A percentile compares a stretch with the other conserved stretches of the same genome.
Conservation (phyloP, 768 basidiomycete genomes). For the Collybia sordida region DNA sequence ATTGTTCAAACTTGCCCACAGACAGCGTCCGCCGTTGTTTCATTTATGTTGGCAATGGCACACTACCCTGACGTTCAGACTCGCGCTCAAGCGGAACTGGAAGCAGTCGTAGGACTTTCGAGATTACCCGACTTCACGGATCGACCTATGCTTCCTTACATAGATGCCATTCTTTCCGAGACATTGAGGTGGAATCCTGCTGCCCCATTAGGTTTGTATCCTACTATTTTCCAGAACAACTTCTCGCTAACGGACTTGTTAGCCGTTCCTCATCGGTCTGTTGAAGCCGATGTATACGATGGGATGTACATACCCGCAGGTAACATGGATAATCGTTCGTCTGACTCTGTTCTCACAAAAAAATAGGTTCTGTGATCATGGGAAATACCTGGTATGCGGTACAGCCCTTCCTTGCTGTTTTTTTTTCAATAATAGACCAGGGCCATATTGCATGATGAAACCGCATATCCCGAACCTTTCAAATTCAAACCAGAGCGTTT, state of each 20-base stretch:
- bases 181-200: constrained; percentile 15
- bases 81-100: constrained; percentile 21
- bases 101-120: constrained; percentile 21
- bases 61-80: constrained; percentile 10
- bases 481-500: constrained; percentile 21
- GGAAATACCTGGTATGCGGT: not conserved
- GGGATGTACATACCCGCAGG: constrained; percentile 1
- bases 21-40: constrained; percentile 2
- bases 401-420: not conserved
- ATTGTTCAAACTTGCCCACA: not conserved
- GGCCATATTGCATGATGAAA: constrained; percentile 15
- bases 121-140: constrained; percentile 23
- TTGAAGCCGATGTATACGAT: constrained; percentile 1
- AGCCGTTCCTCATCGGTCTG: constrained; percentile 3
- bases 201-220: constrained; percentile 13
- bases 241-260: too few relatives aligned
- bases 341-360: constrained; percentile 7
- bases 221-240: not conserved
- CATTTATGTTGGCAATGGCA: constrained; percentile 7
- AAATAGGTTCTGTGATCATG: not conserved
- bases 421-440: not conserved
- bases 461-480: constrained; percentile 13
- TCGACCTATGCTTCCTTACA: constrained; percentile 18
- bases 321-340: constrained; percentile 3
- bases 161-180: constrained; percentile 15